Percentiles rank a stretch among this genome's conserved stretches.
phyloP scores from a whole-genome alignment of 2,329 filamentous ascomycete genomes.

The Hypocreales sp. region DNA sequence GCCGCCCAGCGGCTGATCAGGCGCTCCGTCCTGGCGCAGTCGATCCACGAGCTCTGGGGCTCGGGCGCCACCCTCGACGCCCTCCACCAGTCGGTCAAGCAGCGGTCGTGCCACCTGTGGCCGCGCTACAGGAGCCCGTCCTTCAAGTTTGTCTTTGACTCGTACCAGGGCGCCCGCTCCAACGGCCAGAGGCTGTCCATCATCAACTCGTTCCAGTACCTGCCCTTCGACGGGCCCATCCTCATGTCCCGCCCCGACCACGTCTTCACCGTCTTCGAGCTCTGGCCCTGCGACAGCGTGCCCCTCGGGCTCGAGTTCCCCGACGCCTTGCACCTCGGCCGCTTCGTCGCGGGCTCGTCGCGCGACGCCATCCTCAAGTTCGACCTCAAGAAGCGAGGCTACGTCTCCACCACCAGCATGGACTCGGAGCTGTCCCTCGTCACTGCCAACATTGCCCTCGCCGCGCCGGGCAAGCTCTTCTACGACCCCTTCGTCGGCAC shows the following conservation, averaged over 20 bases:
- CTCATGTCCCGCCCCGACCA: constrained; percentile 58
- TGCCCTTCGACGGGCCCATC: constrained; percentile 66
- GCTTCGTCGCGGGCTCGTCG: constrained; percentile 50
- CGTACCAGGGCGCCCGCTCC: constrained; percentile 60
- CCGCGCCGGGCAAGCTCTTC: constrained; percentile 68
- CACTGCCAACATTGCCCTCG: constrained; percentile 80
- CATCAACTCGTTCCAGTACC: constrained; percentile 69
- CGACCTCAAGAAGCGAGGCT: constrained; percentile 82
- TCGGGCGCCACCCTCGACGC: constrained; percentile 47
- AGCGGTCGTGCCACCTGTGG: constrained; percentile 50
- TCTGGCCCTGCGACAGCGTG: constrained; percentile 48
- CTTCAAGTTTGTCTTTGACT: constrained; percentile 76
- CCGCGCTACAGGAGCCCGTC: constrained; percentile 43
- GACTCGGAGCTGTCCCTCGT: constrained; percentile 84
- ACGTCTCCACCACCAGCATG: constrained; percentile 96
- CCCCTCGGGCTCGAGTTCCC: constrained; percentile 35
- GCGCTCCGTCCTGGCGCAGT: constrained; percentile 68
- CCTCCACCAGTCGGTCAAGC: constrained; percentile 51
- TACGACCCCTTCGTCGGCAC: constrained; percentile 96
- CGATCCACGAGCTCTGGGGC: constrained; percentile 84
- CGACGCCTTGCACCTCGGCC: constrained; percentile 51
- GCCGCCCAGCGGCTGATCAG: constrained; percentile 52
- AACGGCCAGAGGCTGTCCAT: constrained; percentile 49
- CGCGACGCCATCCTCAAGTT: constrained; percentile 57
- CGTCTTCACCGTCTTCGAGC: constrained; percentile 68